phyloP scores from a whole-genome alignment of 257 asterid species.

The Coffea eugenioides region DNA sequence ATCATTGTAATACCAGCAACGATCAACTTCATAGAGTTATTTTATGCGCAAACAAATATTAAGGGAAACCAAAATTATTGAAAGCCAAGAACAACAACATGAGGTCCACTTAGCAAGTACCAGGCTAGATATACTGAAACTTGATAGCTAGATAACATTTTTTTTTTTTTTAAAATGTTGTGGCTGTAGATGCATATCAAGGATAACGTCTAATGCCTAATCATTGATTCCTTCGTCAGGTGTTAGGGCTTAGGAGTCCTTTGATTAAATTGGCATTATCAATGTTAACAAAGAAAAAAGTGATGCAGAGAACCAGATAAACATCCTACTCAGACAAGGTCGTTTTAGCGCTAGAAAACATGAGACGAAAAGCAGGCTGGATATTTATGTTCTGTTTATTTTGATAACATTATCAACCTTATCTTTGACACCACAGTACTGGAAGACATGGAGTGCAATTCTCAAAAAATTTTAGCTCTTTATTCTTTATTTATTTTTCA shows the following conservation, averaged over 20 bases:
- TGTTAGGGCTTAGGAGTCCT: background rate
- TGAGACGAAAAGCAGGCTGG: background rate
- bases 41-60: background rate
- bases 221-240: background rate
- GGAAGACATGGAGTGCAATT: background rate
- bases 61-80: background rate
- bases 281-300: background rate
- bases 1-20: background rate
- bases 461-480: background rate
- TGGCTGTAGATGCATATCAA: background rate
- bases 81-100: background rate
- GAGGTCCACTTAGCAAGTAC: constrained; percentile 12
- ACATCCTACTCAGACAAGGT: background rate
- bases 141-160: background rate
- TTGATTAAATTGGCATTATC: background rate
- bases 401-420: background rate
- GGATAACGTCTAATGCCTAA: background rate
- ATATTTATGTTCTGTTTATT: background rate
- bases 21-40: background rate
- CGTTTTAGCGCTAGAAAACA: background rate
- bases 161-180: background rate
- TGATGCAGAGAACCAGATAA: background rate
- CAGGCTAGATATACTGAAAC: background rate
- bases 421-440: background rate
- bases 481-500: too few species aligned